Percentiles rank a stretch among this genome's conserved stretches.
phyloP scores from a whole-genome alignment of 2,329 filamentous ascomycete genomes.

The Elsinoe australis region DNA sequence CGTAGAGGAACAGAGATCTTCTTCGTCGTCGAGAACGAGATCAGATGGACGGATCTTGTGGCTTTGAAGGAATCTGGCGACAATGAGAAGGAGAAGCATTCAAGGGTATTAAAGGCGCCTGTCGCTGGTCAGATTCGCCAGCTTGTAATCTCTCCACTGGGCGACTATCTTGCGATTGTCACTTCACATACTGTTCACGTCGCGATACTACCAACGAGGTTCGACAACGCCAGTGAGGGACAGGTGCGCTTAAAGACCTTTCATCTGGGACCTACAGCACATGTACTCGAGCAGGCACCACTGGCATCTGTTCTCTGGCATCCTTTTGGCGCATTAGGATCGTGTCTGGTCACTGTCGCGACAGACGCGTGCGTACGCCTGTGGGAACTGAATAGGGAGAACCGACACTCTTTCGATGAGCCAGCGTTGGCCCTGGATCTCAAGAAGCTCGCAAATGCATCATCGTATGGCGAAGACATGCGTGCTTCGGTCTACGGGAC shows the following conservation, averaged over 20 bases:
- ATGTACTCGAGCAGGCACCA: conserved; percentile 76
- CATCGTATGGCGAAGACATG: conserved; percentile 74
- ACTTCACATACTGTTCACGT: conserved; percentile 85
- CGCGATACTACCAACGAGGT: conserved; percentile 63
- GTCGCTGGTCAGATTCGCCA: conserved; percentile 78
- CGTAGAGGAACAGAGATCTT: conserved; percentile 81
- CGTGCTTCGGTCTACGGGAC: conserved; percentile 64
- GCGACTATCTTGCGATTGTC: conserved; percentile 73
- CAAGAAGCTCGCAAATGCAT: conserved; percentile 79
- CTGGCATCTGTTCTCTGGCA: conserved; percentile 85
- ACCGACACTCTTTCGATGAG: conserved; percentile 79
- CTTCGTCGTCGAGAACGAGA: conserved; percentile 77
- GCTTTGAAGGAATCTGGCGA: conserved; percentile 57
- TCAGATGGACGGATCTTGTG: conserved; percentile 82
- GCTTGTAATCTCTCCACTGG: conserved; percentile 73
- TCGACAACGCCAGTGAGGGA: conserved; percentile 45
- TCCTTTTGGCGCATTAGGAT: conserved; percentile 73
- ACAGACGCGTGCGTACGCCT: conserved; percentile 79
- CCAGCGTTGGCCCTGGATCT: conserved; percentile 79
- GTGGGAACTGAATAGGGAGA: conserved; percentile 80
- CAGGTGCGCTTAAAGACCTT: conserved; percentile 76
- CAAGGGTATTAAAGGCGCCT: conserved; percentile 65
- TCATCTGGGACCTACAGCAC: conserved; percentile 84
- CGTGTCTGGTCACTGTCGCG: conserved; percentile 80
- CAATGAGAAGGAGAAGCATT: conserved; percentile 14